phyloP scores from a whole-genome alignment of 2,329 filamentous ascomycete species.

The Metarhizium sp. region DNA sequence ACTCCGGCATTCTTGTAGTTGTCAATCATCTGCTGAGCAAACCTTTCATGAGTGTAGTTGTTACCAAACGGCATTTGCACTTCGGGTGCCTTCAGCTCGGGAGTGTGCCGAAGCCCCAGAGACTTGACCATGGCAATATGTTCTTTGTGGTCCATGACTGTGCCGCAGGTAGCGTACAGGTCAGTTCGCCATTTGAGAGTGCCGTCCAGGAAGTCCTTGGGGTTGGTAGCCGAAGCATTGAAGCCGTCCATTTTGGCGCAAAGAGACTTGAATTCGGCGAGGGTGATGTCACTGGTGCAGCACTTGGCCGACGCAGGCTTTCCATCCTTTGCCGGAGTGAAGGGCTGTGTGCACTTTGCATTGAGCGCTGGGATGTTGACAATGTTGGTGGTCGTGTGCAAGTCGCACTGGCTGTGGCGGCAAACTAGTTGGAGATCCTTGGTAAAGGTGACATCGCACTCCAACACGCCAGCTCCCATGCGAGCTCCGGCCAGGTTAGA shows the following conservation, averaged over 20 bases:
- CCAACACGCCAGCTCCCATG: conserved; percentile 57
- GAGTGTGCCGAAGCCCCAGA: conserved; percentile 53
- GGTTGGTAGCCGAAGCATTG: conserved; percentile 48
- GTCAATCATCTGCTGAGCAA: conserved; percentile 56
- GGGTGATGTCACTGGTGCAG: conserved; percentile 63
- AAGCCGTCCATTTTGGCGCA: conserved; percentile 63
- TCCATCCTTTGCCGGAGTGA: conserved; percentile 44
- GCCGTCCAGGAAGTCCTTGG: conserved; percentile 46
- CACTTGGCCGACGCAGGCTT: conserved; percentile 50
- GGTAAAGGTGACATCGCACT: conserved; percentile 61
- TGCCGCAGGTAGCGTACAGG: conserved; percentile 55
- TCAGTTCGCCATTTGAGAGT: conserved; percentile 56
- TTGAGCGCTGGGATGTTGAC: conserved; percentile 51
- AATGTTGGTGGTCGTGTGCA: conserved; percentile 62
- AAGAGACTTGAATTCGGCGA: conserved; percentile 56
- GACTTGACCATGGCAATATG: conserved; percentile 51
- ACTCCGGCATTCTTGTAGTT: conserved; percentile 46
- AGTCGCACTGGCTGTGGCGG: conserved; percentile 57
- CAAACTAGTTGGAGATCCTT: conserved; percentile 57
- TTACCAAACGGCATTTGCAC: conserved; percentile 61
- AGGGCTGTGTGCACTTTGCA: conserved; percentile 53
- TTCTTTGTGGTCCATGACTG: conserved; percentile 50
- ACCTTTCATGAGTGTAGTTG: conserved; percentile 55
- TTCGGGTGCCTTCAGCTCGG: conserved; percentile 58
- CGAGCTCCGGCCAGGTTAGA: conserved; percentile 52